Evolutionary conservation across 1,284 basidiomycete genomes (phyloP).

Genomic region (Papiliotrema nemorosa): DNA sequence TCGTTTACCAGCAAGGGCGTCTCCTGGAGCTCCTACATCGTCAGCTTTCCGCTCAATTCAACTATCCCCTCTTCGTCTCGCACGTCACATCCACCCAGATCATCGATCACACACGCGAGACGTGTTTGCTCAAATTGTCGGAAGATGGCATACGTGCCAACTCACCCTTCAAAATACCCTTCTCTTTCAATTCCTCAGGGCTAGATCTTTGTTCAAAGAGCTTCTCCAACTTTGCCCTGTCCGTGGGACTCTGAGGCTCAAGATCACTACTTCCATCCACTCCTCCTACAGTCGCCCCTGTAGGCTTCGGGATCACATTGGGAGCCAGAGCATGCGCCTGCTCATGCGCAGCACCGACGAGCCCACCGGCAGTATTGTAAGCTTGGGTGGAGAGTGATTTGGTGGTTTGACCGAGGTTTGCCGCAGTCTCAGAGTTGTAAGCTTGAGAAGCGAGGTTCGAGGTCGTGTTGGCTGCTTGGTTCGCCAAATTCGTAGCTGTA

Average conservation of each 20-base stretch:
- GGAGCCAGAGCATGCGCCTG: constrained; percentile 36
- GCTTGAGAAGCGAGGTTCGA: constrained; percentile 32
- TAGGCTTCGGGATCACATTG: constrained; percentile 28
- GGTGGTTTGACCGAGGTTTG: constrained; percentile 25
- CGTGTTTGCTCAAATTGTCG: not conserved
- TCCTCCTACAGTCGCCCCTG: constrained; percentile 10
- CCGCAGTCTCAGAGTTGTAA: constrained; percentile 31
- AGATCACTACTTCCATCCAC: constrained; percentile 41
- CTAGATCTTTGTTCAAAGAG: constrained; percentile 59
- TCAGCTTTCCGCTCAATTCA: not conserved
- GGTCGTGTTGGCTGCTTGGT: constrained; percentile 25
- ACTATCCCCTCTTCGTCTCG: not conserved
- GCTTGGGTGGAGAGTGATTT: constrained; percentile 24
- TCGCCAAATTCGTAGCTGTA: constrained; percentile 27
- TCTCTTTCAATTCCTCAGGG: constrained; percentile 63
- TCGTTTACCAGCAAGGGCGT: constrained; percentile 66
- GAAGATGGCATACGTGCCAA: not conserved
- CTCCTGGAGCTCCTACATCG: constrained; percentile 51
- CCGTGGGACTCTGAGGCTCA: constrained; percentile 26
- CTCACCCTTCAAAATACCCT: constrained; percentile 71
- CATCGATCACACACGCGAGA: not conserved
- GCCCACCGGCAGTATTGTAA: constrained; percentile 16
- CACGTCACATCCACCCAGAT: constrained; percentile 1
- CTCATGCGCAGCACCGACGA: constrained; percentile 35
- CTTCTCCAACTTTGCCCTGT: constrained; percentile 57